Evolutionary conservation across 2,329 filamentous ascomycete species (phyloP), one percentile per base, ranked within the genome.

Genomic region (Diaporthe batatas): DNA sequence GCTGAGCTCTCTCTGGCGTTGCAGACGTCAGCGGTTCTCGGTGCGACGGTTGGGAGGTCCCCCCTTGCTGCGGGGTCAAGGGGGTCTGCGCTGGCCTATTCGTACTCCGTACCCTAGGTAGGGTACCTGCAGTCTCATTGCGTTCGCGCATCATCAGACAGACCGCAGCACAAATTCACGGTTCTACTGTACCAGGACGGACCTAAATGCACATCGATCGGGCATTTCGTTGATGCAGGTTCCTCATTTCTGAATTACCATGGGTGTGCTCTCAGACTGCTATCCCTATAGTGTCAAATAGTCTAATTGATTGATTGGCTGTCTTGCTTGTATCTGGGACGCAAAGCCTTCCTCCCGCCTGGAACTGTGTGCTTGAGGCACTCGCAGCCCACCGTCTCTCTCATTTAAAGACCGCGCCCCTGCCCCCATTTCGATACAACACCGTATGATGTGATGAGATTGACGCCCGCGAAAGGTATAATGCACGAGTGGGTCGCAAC

Each of bases 21-120:
- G 29, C 47, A 68, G 54, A 73, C 71, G 73, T 74, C 73, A 73
- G 71, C 34, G 57, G 70, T 74, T 74, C 39, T 58, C 34, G 64
- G 68, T 59, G 36, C 62, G 32, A 51, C 54, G 51, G 34, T 14
- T 57, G 54, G 72, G 39, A 1, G 34, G 34, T 6, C 34, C n/a
- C n/a, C n/a, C n/a, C n/a, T 44, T 62, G 34, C 44, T 51, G 68
- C 55, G 68, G 68, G 55, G 68, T 62, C 3, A 55, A 51, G n/a
- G 44, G 54, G 68, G 29, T 21, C 34, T 51, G 18, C 21, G 25
- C 53, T 25, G 53, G 32, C 42, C 57, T 49, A 39, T 11, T 36
- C 4, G 36, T 39, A 11, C 34, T 36, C 10, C 34, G 34, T 36
- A 11, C n/a, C n/a, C n/a, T n/a, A n/a, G n/a, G n/a, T n/a, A n/a